Base-by-base conservation (phyloP, 208 protist genomes). In the Acanthamoeba triangularis region DNA sequence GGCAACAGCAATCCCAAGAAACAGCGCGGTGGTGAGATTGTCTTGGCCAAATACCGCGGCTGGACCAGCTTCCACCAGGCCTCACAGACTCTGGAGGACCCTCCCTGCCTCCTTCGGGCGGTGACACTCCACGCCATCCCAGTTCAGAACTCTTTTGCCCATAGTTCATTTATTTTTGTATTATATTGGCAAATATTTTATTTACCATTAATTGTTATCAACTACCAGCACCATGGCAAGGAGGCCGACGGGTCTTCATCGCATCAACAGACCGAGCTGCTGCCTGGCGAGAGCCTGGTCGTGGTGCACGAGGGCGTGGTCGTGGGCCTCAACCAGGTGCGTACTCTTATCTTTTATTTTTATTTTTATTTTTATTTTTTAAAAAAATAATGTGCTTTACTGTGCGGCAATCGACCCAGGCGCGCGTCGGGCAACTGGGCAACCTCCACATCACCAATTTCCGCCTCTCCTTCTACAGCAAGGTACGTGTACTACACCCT, bases 291-390 rank as follows among this genome's bases (percentile, higher is more conserved):
- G 69, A 78, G 33, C 37, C 69, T 78, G 11, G 10, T 41, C 30
- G 30, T 41, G 28, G n/a, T 78, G 16, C 69, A 78, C 30, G 69
- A 78, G n/a, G 37, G 69, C n/a, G 30, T 78, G 14, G 30, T 78
- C 37, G 28, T 78, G 30, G 69, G 69, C 20, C 69, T 78, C 69
- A 72, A 72, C 30, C 69, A 78, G 37, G 69, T 78, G 11, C 69
- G 30, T 47, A 20, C n/a, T 78, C 47, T 23, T 16, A 78, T 37
- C 47, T 18, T 18, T 78, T 10, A 65, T n/a, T 65, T 65, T 65
- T 65, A 5, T n/a, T 65, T 65, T 25, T 5, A 65, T 65, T 25
- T n/a, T n/a, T 65, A n/a, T 65, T n/a, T 18, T 11, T 54, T 54
- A 54, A 11, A 14, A 52, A 52, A 14, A 52, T 52, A 28, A 63